Base-by-base conservation (phyloP, 2,329 filamentous ascomycete genomes). In the Keithomyces neogunnii region DNA sequence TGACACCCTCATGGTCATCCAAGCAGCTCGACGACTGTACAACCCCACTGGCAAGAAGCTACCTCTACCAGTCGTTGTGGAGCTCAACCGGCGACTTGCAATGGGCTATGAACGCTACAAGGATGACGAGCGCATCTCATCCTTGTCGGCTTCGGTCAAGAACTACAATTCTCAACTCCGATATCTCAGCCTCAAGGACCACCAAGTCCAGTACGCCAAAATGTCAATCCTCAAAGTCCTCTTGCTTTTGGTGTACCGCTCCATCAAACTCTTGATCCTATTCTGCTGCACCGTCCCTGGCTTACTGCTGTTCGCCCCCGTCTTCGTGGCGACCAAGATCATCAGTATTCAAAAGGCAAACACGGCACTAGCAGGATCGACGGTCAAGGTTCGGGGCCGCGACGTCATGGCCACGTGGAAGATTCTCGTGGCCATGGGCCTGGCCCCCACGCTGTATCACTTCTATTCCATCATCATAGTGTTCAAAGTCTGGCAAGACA, bases 371-470 rank as follows among this genome's bases (percentile, higher is more conserved):
- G 89, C 89, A 13, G 89, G 85, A 11, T 95, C 88, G 5, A 86
- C 86, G 1, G 90, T 96, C 66, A 96, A 96, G 70, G 82, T 96
- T 51, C 85, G 90, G 64, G 90, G 88, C 28, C 82, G 85, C 53
- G 90, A 96, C 66, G 90, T 96, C 50, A 90, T 95, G 76, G 89
- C 89, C 0, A 95, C 90, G 0, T 96, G 90, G 90, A 96, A 96
- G 68, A 80, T 95, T 19, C 78, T 95, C 35, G 89, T 95, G n/a
- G 85, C 89, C 7, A 77, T 95, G 65, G 88, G 86, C 1, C 80
- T 95, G 53, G 87, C 89, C 1, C 90, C 90, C 0, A 78, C 87
- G 13, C 76, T 95, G 3, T 95, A 95, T 69, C 83, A 88, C 59
- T 78, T 87, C 54, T 96, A 96, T 71, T 89, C 86, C 28, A 75